Percentiles rank a stretch among this genome's conserved stretches.
Evolutionary conservation across 2,329 filamentous ascomycete species (phyloP).

Genomic region (Emergomyces pasteurianus): DNA sequence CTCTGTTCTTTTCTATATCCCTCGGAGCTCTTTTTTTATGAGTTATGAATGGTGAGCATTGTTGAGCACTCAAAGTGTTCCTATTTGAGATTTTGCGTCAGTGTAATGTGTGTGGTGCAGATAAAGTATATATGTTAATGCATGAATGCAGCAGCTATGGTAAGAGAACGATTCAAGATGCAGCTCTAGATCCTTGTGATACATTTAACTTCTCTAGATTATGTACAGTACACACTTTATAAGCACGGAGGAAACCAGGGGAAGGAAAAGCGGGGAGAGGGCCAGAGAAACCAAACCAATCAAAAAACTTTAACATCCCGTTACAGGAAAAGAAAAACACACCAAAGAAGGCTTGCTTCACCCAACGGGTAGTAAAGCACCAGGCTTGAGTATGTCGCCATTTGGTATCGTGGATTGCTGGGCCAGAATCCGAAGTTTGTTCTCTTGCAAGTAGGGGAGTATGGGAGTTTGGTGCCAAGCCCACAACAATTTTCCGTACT

Average conservation of each 20-base stretch:
- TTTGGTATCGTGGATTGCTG: neutral
- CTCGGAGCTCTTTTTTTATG: neutral
- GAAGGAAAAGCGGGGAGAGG: neutral
- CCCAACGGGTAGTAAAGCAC: neutral
- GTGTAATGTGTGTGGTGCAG: neutral
- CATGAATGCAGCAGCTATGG: neutral
- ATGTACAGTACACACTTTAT: neutral
- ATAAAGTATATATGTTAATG: neutral
- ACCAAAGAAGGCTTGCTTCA: neutral
- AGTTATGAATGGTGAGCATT: neutral
- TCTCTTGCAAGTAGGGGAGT: neutral
- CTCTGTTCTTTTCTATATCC: conserved; percentile 9
- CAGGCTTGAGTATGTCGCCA: neutral
- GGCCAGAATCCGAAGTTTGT: neutral
- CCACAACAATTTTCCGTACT: neutral
- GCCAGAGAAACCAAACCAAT: neutral
- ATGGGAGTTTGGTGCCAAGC: neutral
- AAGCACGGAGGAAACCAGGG: neutral
- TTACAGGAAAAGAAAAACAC: neutral
- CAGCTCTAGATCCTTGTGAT: neutral
- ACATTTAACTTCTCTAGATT: neutral
- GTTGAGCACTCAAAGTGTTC: neutral
- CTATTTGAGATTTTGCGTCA: neutral
- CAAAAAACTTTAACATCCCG: neutral
- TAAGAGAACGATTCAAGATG: neutral